These are phyloP conservation scores for Lathyrus sativus DNA, from an alignment of 306 rosid genomes.

Conservation along the genomic window DNA sequence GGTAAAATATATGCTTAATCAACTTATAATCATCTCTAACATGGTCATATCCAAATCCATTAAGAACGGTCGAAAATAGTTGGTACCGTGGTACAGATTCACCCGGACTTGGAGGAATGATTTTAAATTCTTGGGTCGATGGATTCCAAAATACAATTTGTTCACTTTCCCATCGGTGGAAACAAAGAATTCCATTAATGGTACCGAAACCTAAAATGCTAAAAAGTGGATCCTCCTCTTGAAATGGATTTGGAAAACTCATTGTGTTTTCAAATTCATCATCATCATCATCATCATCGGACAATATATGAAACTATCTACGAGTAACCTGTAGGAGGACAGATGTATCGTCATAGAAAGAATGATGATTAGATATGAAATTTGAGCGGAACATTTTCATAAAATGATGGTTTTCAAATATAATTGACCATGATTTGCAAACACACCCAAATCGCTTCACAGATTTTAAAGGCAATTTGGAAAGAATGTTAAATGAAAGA, in stretches of 20 bases:
- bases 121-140: neutral
- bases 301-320: neutral
- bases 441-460: neutral
- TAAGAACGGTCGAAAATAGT: accelerated
- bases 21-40: neutral
- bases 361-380: neutral
- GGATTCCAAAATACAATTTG: neutral
- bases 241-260: neutral
- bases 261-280: neutral
- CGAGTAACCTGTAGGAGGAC: neutral
- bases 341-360: neutral
- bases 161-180: neutral
- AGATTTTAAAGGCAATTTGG: neutral
- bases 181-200: neutral
- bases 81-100: neutral
- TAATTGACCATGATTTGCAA: neutral
- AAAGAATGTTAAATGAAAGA: neutral
- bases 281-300: neutral
- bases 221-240: neutral
- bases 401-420: neutral
- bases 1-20: neutral
- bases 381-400: neutral
- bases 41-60: neutral
- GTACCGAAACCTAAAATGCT: neutral
- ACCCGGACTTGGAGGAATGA: neutral